A percentile compares a stretch with the other conserved stretches of the same genome.
Conservation (phyloP, 2,329 filamentous ascomycete genomes). For the Xylariaceae sp. region DNA sequence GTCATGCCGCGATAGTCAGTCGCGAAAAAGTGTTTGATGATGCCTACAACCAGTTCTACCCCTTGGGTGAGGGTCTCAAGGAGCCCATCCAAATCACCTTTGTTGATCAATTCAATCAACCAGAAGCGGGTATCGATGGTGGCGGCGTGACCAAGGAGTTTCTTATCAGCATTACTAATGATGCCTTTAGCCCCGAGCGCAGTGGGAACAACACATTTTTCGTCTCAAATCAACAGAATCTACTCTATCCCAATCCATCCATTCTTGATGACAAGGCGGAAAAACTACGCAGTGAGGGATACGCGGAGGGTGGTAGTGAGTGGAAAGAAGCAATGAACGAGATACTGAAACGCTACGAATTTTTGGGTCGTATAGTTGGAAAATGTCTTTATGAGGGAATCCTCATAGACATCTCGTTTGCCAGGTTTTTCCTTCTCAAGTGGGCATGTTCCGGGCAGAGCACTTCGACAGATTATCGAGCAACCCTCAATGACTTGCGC, state of each 20-base stretch:
- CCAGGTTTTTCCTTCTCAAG: constrained; percentile 91
- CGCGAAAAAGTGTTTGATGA: constrained; percentile 78
- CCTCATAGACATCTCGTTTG: constrained; percentile 86
- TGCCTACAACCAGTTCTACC: constrained; percentile 77
- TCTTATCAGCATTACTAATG: constrained; percentile 76
- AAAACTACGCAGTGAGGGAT: constrained; percentile 46
- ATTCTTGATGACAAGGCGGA: constrained; percentile 65
- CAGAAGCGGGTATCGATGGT: constrained; percentile 92
- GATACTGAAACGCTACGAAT: constrained; percentile 74
- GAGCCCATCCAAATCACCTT: constrained; percentile 97
- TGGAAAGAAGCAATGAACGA: constrained; percentile 55
- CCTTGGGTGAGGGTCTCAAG: constrained; percentile 75
- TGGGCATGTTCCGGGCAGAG: constrained; percentile 73
- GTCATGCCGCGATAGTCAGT: constrained; percentile 73
- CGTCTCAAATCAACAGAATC: constrained; percentile 74
- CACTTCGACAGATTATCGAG: constrained; percentile 62
- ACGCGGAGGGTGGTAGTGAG: constrained; percentile 48
- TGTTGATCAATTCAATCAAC: constrained; percentile 79
- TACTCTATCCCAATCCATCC: constrained; percentile 83
- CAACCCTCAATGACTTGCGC: constrained; percentile 89
- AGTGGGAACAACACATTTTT: constrained; percentile 59
- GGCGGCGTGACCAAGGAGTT: constrained; percentile 98
- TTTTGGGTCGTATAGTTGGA: constrained; percentile 84
- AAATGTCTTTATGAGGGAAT: constrained; percentile 98
- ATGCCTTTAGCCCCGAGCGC: constrained; percentile 60